These are phyloP conservation scores for Suillus discolor DNA, from an alignment of 768 basidiomycete genomes.

Conservation along the genomic window DNA sequence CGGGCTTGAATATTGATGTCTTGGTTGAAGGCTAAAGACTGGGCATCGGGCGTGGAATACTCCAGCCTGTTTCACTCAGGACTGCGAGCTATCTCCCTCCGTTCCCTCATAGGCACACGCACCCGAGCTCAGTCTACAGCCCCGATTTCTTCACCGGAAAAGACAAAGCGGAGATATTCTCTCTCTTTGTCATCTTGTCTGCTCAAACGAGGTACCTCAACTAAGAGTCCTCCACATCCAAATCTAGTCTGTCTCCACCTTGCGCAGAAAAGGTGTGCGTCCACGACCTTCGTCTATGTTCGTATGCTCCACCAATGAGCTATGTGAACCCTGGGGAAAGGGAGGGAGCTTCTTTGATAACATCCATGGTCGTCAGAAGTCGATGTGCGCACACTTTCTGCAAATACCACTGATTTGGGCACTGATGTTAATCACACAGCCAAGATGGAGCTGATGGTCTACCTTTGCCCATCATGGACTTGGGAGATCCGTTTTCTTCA, in stretches of 20 bases:
- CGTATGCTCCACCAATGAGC: constrained; percentile 16
- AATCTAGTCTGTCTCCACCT: constrained; percentile 8
- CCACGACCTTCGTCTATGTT: constrained; percentile 21
- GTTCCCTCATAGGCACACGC: constrained; percentile 9
- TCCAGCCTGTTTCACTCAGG: constrained; percentile 40
- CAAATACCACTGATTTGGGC: background rate
- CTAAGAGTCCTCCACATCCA: constrained; percentile 9
- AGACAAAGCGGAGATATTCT: constrained; percentile 10
- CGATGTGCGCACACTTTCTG: constrained; percentile 18
- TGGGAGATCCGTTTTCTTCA: constrained; percentile 43
- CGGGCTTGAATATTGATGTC: constrained; percentile 24
- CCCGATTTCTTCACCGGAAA: constrained; percentile 8
- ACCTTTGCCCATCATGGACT: constrained; percentile 5
- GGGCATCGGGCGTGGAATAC: constrained; percentile 33
- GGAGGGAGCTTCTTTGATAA: constrained; percentile 8
- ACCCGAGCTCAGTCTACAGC: constrained; percentile 9
- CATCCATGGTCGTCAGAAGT: constrained; percentile 6
- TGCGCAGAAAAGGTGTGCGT: constrained; percentile 1
- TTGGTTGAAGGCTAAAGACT: constrained; percentile 33
- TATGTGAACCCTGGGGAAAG: constrained; percentile 11
- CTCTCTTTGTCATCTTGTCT: constrained; percentile 16
- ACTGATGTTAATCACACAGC: constrained; percentile 11
- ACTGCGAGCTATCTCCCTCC: constrained; percentile 30
- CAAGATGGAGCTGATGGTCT: constrained; percentile 5
- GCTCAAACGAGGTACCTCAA: constrained; percentile 9